Base-by-base conservation (phyloP, 371 early-diverging fungal genomes). In the Rhizomucor miehei region DNA sequence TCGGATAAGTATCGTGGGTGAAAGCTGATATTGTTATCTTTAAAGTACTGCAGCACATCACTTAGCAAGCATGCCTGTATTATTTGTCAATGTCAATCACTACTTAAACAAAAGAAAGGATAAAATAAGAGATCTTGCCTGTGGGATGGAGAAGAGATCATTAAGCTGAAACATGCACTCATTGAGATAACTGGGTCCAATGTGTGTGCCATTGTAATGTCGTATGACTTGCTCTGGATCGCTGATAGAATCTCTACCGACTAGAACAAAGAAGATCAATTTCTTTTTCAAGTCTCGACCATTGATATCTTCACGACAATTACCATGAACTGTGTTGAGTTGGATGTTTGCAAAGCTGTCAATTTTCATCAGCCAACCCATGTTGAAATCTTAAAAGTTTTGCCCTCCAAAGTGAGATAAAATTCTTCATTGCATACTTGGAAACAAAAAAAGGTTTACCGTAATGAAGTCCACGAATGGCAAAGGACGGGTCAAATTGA, bases 321-420 rank as follows among this genome's bases (percentile, higher is more conserved):
- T 68, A 73, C 73, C 80, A 53, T 80, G 79, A 0, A 86, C 77
- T 0, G 85, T 82, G 54, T 82, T 84, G 38, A 84, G 51, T 38
- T 85, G 85, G 38, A 86, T 79, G 57, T 84, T 86, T 39, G 76
- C 81, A 67, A 75, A 77, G 29, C 79, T 76, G 55, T 86, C 87
- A 34, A 86, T 71, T 54, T 86, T 86, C 80, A 86, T 83, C 48
- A 86, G 51, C 82, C 83, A 86, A 6, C 87, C 85, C 36, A 79
- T 81, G 25, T 80, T 73, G 34, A 71, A 66, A 57, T 84, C 83
- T 75, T 54, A 16, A n/a, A n/a, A n/a, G n/a, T n/a, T n/a, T 11
- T 38, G 41, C 17, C 19, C 29, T 9, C 20, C n/a, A 6, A 37
- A 14, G 51, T 48, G 21, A 45, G 6, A 44, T 23, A 12, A 6